Percentiles rank a stretch among this genome's conserved stretches.
phyloP scores from a whole-genome alignment of 306 rosid species.

The Acmispon strigosus region DNA sequence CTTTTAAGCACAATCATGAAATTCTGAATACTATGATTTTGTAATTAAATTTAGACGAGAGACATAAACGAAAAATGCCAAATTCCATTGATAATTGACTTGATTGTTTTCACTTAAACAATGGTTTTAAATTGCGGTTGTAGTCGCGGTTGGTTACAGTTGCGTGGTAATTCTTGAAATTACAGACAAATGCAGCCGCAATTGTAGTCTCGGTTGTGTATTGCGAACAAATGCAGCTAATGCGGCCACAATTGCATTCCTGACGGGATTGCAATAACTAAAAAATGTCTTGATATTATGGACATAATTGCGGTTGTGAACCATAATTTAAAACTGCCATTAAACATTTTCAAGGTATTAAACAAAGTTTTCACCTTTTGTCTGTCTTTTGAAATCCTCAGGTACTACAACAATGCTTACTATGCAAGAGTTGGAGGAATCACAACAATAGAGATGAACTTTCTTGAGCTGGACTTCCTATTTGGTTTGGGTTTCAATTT shows the following conservation, averaged over 20 bases:
- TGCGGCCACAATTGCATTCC: too few relatives aligned
- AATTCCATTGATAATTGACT: not conserved
- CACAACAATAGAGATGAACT: conserved; percentile 83
- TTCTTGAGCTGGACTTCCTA: conserved; percentile 85
- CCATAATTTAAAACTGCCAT: too few relatives aligned
- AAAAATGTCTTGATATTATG: too few relatives aligned
- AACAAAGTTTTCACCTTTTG: not conserved
- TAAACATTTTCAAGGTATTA: not conserved
- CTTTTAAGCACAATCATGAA: conserved; percentile 14
- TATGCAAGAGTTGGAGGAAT: conserved; percentile 98
- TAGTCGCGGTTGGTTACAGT: too few relatives aligned
- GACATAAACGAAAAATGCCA: not conserved
- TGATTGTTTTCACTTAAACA: not conserved
- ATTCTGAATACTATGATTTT: not conserved
- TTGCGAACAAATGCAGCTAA: too few relatives aligned
- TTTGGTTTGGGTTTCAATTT: conserved; percentile 83
- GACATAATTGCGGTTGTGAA: too few relatives aligned
- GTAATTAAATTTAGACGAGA: not conserved
- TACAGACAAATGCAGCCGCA: too few relatives aligned
- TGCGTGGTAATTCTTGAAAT: too few relatives aligned
- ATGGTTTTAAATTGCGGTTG: too few relatives aligned
- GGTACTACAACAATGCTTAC: conserved; percentile 95
- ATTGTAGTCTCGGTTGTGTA: too few relatives aligned
- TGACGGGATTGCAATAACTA: too few relatives aligned
- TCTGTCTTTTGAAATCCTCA: conserved; percentile 16